Base-by-base conservation (phyloP, 345 rosid species). In the Camelina neglecta region DNA sequence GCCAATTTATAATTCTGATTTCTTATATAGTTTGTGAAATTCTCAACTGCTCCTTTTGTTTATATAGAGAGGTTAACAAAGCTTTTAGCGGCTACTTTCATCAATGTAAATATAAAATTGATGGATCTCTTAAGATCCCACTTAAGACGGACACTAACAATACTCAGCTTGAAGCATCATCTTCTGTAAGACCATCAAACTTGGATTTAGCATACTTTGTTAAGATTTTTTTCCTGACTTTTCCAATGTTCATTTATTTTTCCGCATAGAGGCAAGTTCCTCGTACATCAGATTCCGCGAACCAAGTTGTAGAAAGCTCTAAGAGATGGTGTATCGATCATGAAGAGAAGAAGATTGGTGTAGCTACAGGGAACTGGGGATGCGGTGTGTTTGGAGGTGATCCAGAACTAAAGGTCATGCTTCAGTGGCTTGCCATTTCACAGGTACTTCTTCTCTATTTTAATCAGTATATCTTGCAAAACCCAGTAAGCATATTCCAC, bases 351-450 rank as follows among this genome's bases (percentile, higher is more conserved):
- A 87, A 82, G 84, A 82, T 73, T 41, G 93, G 96, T 71, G 83
- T 95, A 59, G 99, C 83, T 8, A 92, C 97, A 0, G 97, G 99
- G 50, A 95, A 95, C 78, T 92, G 99, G 97, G 97, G 98, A 11
- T 92, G 97, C 80, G 98, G 98, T 73, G 97, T 83, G 70, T 94
- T 92, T 85, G 96, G 98, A 63, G 98, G 97, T 68, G 98, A 94
- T 77, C 94, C 97, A 45, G 89, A 90, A 74, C 67, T 95, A n/a
- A 95, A 95, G 67, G 59, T 29, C 58, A 78, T 72, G 81, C 62
- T 78, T 65, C 73, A 72, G 0, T 78, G 81, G 77, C 77, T 78
- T 65, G 77, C 81, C 31, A 12, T 42, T 71, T 78, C 81, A 41
- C 81, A 77, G 73, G 81, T 44, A 65, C 15, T 20, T 20, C 21